Conservation (phyloP, 1,139 yeast genomes). For the Groenewaldozyma sp. region DNA sequence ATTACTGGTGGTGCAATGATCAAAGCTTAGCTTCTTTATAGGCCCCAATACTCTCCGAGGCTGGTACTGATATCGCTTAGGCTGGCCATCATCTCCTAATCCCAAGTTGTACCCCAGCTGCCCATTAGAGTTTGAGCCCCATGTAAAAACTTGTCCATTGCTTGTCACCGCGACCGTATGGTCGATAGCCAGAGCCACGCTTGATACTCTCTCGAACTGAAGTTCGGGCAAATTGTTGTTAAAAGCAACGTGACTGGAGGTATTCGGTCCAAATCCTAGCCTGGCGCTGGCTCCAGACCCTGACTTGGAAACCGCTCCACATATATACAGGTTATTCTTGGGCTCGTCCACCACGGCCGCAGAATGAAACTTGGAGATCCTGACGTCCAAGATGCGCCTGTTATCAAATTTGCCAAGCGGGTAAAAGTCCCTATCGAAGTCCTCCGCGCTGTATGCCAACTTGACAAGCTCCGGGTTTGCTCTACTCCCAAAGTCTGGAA, state of each 20-base stretch:
- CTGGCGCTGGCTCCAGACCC: constrained; percentile 9
- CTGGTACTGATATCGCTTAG: background rate
- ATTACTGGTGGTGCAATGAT: constrained; percentile 59
- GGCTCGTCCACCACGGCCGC: constrained; percentile 45
- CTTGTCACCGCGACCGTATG: constrained; percentile 53
- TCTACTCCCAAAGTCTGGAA: constrained; percentile 59
- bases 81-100: background rate
- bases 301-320: constrained; percentile 50
- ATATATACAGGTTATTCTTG: constrained; percentile 41
- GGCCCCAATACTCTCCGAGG: background rate
- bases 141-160: constrained; percentile 49
- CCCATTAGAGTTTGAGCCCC: constrained; percentile 66
- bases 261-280: constrained; percentile 1
- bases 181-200: constrained; percentile 51
- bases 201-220: constrained; percentile 30
- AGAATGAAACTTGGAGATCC: constrained; percentile 60
- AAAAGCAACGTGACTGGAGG: constrained; percentile 27
- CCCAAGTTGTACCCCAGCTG: constrained; percentile 52
- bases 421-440: constrained; percentile 2
- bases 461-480: constrained; percentile 29
- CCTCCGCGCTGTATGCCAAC: constrained; percentile 14
- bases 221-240: constrained; percentile 31
- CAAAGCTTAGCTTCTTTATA: constrained; percentile 31
- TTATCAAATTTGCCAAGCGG: constrained; percentile 20
- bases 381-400: constrained; percentile 36